A percentile compares a stretch with the other conserved stretches of the same genome.
phyloP scores from a whole-genome alignment of 2,329 filamentous ascomycete genomes.

The Fusarium sp. region DNA sequence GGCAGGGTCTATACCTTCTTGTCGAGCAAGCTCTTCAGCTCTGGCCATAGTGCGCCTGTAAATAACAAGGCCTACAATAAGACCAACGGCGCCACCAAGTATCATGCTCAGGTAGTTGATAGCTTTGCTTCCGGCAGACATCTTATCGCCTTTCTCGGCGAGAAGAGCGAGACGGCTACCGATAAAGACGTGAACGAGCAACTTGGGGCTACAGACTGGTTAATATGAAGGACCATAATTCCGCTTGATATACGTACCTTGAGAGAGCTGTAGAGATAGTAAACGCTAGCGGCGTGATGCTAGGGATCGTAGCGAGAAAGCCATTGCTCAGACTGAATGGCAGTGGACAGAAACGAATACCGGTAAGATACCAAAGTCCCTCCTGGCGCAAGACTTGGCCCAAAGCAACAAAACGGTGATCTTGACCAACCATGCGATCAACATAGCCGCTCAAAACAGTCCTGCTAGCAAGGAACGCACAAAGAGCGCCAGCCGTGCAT shows the following conservation, averaged over 20 bases:
- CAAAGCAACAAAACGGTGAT: slow-evolving; percentile 89
- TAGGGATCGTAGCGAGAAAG: slow-evolving; percentile 93
- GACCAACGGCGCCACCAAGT: slow-evolving; percentile 76
- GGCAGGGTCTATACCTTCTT: slow-evolving; percentile 51
- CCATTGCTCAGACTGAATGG: slow-evolving; percentile 95
- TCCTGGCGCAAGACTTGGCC: slow-evolving; percentile 90
- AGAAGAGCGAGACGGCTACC: slow-evolving; percentile 84
- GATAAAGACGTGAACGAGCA: slow-evolving; percentile 93
- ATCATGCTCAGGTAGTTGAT: slow-evolving; percentile 87
- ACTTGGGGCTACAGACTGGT: slow-evolving; percentile 72
- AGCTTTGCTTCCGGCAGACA: slow-evolving; percentile 81
- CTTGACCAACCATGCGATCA: slow-evolving; percentile 80
- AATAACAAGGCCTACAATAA: slow-evolving; percentile 84
- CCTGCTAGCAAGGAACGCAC: slow-evolving; percentile 83
- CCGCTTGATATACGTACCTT: slow-evolving; percentile 55
- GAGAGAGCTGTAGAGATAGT: slow-evolving; percentile 84
- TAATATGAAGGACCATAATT: neutral
- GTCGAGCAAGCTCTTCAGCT: slow-evolving; percentile 67
- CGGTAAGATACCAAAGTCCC: slow-evolving; percentile 86
- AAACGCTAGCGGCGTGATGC: slow-evolving; percentile 80
- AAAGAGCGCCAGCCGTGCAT: slow-evolving; percentile 81
- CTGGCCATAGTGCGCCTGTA: slow-evolving; percentile 77
- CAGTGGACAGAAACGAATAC: slow-evolving; percentile 91
- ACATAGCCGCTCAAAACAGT: slow-evolving; percentile 84
- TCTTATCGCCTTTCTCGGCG: slow-evolving; percentile 84